Conservation (phyloP, 768 basidiomycete genomes). For the Lentinula aciculospora region DNA sequence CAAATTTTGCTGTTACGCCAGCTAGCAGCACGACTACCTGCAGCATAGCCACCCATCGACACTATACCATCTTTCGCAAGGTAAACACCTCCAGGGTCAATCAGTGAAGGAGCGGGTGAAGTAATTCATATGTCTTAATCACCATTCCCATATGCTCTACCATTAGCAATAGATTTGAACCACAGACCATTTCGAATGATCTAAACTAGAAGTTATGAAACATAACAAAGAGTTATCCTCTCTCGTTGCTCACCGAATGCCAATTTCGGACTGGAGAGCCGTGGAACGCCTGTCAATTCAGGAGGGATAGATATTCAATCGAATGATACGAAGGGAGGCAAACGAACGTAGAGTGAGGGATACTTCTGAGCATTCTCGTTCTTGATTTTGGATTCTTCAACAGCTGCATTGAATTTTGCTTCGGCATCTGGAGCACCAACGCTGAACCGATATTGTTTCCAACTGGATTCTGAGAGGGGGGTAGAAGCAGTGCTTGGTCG, state of each 20-base stretch:
- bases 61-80: constrained; percentile 52
- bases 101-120: neutral
- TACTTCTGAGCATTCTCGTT: constrained; percentile 37
- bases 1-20: constrained; percentile 50
- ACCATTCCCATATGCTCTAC: constrained; percentile 63
- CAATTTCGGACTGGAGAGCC: constrained; percentile 61
- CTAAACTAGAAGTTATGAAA: constrained; percentile 22
- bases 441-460: constrained; percentile 64
- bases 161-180: constrained; percentile 50
- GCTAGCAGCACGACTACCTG: constrained; percentile 15
- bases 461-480: constrained; percentile 30
- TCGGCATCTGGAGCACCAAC: constrained; percentile 72
- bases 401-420: constrained; percentile 49
- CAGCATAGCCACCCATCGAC: constrained; percentile 42
- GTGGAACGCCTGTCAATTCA: constrained; percentile 53
- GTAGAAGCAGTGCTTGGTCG: neutral
- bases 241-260: constrained; percentile 48
- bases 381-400: constrained; percentile 30
- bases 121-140: constrained; percentile 9
- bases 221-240: neutral
- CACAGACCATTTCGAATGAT: constrained; percentile 72
- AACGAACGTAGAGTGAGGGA: constrained; percentile 39
- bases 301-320: neutral
- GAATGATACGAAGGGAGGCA: neutral
- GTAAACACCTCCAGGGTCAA: constrained; percentile 49